These are phyloP conservation scores for Yarrowia sp. DNA, from an alignment of 805 yeast species.

Conservation along the genomic window DNA sequence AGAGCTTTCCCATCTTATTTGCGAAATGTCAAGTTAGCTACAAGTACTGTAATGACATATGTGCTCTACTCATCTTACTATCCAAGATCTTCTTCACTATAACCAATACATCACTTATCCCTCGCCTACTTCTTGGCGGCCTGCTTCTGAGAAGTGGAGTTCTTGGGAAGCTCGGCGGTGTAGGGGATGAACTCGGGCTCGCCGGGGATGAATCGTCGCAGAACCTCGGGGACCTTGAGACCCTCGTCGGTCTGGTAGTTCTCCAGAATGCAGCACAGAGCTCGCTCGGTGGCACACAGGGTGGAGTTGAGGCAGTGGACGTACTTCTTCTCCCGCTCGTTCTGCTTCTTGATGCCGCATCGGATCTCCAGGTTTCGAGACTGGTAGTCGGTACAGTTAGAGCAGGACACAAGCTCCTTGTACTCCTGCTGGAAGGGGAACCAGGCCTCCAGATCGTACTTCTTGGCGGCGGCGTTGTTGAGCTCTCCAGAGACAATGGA, in stretches of 20 bases:
- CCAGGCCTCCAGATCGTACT: conserved; percentile 99
- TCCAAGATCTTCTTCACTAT: too few relatives aligned
- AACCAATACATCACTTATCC: too few relatives aligned
- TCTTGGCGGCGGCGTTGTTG: conserved; percentile 98
- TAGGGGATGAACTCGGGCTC: conserved; percentile 96
- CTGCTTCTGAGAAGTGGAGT: conserved; percentile 49
- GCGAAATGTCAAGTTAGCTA: too few relatives aligned
- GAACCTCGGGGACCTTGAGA: conserved; percentile 88
- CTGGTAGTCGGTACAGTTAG: conserved; percentile 99
- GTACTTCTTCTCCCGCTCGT: conserved; percentile 94
- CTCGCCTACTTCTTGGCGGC: conserved; percentile 27
- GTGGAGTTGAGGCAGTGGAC: conserved; percentile 99
- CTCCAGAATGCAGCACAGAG: conserved; percentile 95
- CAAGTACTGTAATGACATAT: too few relatives aligned
- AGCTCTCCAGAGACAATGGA: conserved; percentile 98
- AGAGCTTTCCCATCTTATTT: too few relatives aligned
- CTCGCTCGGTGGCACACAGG: conserved; percentile 97
- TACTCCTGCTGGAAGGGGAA: conserved; percentile 99
- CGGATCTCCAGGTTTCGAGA: conserved; percentile 98
- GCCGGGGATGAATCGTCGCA: conserved; percentile 96
- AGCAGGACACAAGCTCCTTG: conserved; percentile 97
- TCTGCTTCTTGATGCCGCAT: conserved; percentile 96
- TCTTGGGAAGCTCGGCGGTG: conserved; percentile 90
- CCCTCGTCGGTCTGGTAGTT: conserved; percentile 99
- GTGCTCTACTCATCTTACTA: too few relatives aligned